Base-by-base conservation (phyloP, 2,329 filamentous ascomycete species). In the Talaromyces rugulosus region DNA sequence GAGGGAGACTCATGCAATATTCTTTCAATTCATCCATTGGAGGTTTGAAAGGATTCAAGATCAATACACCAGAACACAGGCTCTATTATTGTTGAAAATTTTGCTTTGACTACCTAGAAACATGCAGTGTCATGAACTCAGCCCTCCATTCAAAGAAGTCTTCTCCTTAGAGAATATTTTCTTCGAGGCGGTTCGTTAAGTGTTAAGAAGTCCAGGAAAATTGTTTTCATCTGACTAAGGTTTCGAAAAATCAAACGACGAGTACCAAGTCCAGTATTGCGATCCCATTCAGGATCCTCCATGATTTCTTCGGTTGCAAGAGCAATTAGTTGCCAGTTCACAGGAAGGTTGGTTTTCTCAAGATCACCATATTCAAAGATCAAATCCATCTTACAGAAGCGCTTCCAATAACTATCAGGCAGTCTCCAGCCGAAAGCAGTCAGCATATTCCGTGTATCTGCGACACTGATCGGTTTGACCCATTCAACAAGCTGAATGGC, bases 301-400 rank as follows among this genome's bases (percentile, higher is more conserved):
- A 62, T 47, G 27, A 64, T 11, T 56, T 54, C 57, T 54, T 62
- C 40, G 33, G 60, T 59, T 56, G 50, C 50, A 23, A 64, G 62
- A 33, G 51, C 60, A 51, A 64, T 58, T 34, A 62, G 16, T 54
- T 64, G 62, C 62, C 60, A 64, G 34, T 64, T 60, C 23, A 64
- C 62, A 8, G 36, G 36, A 40, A 27, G n/a, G 23, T 59, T 44
- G 4, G 50, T 44, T 11, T 62, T 58, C 5, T 56, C 30, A 8
- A 62, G 62, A 62, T 63, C 62, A 30, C 40, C 59, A 55, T 61
- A 63, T 61, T 63, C 62, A 59, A 63, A 62, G 40, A 63, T 62
- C 40, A 63, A 23, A 47, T 63, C 59, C 56, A 53, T 63, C 8
- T 54, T 58, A 47, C 59, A 63, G 62, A 16, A 36, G 42, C 50